Evolutionary conservation across 108 stramenopile species (phyloP).

Genomic region (Pseudonitzschia delicatissima): DNA sequence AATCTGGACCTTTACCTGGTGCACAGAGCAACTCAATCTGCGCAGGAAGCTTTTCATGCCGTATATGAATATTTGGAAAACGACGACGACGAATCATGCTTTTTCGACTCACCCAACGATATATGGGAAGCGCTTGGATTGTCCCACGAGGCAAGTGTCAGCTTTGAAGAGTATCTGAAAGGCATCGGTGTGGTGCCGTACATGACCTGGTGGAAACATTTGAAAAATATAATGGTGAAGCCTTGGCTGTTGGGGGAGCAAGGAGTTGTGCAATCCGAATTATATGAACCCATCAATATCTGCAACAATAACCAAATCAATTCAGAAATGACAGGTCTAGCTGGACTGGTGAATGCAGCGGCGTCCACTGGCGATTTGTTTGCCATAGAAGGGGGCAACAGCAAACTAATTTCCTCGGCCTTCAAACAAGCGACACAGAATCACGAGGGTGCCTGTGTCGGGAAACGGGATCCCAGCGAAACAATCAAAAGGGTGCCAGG

Average conservation of each 20-base stretch:
- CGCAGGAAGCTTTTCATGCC: conserved; percentile 28
- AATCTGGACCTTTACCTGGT: conserved; percentile 35
- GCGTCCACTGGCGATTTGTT: conserved; percentile 14
- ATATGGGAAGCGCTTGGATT: conserved; percentile 63
- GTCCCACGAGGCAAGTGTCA: conserved; percentile 19
- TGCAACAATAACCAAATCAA: conserved; percentile 74
- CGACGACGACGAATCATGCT: conserved; percentile 8
- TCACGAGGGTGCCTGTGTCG: conserved; percentile 18
- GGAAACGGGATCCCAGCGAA: background rate
- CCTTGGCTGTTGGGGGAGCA: conserved; percentile 8
- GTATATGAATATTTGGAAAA: conserved; percentile 32
- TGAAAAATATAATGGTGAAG: too few relatives aligned
- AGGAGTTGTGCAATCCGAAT: conserved; percentile 57
- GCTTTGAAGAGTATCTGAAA: conserved; percentile 52
- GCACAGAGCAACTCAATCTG: conserved; percentile 28
- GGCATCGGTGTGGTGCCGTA: conserved; percentile 30
- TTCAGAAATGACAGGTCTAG: conserved; percentile 56
- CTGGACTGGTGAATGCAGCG: conserved; percentile 61
- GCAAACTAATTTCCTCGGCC: conserved; percentile 62
- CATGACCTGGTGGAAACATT: conserved; percentile 9
- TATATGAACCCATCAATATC: conserved; percentile 56
- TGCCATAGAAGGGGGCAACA: conserved; percentile 67
- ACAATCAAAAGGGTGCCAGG: conserved; percentile 20
- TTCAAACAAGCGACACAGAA: conserved; percentile 46
- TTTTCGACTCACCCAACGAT: conserved; percentile 64